Conservation (phyloP, 1,284 basidiomycete species). For the Ganoderma boninense region DNA sequence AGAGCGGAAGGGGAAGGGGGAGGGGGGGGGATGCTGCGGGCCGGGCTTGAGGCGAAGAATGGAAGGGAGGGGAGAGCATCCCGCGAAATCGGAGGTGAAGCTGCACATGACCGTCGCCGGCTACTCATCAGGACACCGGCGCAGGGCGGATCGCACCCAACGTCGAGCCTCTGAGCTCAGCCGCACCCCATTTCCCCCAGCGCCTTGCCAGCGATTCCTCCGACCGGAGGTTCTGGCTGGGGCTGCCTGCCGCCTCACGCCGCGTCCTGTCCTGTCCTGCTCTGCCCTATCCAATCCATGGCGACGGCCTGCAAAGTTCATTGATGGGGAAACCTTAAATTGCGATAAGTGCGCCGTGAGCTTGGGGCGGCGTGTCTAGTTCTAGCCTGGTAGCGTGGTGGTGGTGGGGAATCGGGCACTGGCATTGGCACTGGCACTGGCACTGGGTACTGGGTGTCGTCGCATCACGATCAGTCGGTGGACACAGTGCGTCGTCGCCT, state of each 20-base stretch:
- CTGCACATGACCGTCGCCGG: not conserved
- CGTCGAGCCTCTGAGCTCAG: not conserved
- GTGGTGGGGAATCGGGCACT: too few relatives aligned
- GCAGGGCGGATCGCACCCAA: not conserved
- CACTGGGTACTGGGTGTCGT: too few relatives aligned
- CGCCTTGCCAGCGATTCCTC: not conserved
- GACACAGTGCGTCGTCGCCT: not conserved
- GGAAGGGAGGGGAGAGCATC: not conserved
- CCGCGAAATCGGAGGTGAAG: not conserved
- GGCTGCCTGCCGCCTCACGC: not conserved
- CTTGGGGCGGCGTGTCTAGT: too few relatives aligned
- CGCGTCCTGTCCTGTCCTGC: not conserved
- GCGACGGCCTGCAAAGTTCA: not conserved
- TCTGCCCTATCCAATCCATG: too few relatives aligned
- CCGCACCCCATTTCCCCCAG: not conserved
- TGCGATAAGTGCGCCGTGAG: not conserved
- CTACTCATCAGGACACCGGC: not conserved
- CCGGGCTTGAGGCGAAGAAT: not conserved
- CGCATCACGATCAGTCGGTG: not conserved
- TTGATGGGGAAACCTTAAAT: not conserved
- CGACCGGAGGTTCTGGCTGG: not conserved
- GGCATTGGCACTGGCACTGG: too few relatives aligned
- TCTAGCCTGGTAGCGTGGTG: too few relatives aligned
- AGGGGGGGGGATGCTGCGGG: too few relatives aligned
- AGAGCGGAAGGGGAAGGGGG: too few relatives aligned